Evolutionary conservation across 179 eudicot genomes (phyloP), one percentile per base, ranked within the genome.

Genomic region (Amaranthus tricolor): DNA sequence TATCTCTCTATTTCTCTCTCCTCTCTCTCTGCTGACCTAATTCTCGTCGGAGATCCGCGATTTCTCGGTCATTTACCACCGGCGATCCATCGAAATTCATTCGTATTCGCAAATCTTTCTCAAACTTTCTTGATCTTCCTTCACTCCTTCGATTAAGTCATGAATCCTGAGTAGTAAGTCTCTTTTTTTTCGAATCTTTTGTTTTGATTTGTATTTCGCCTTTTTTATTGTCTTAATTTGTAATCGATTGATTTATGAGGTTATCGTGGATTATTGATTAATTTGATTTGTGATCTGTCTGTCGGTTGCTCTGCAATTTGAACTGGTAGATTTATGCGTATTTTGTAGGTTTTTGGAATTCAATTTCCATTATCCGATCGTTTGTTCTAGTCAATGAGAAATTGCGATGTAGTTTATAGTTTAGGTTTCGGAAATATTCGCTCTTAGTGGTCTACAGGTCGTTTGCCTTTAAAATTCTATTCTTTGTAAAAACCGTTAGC

Each of bases 141-240:
- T 63, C 44, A 61, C 31, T 21, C 14, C 43, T 49, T 1, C 63
- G 31, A 3, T 9, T 71, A 47, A 77, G 71, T 74, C 77, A 81
- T 81, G 84, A 81, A 81, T 77, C 84, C 81, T 12, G 81, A 81
- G 69, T 81, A 81, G 81, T 81, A 77, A 24, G 78, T 74, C 59
- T 21, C 76, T 44, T 72, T 3, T 14, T 31, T 21, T 6, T 40
- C 12, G 31, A 49, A 69, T 43, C 40, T 8, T 15, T 62, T n/a
- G 52, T 49, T 70, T 68, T 53, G 56, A 66, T 68, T 61, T 53
- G 11, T 12, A 9, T 52, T 45, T 43, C 20, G 15, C 31, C 10
- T 57, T 54, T 43, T 16, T 50, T 0, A 6, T 3, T 56, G 45
- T 21, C 68, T 68, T 19, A 20, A 9, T 55, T 68, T 50, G 45